A percentile compares a stretch with the other conserved stretches of the same genome.
Evolutionary conservation across 805 yeast genomes (phyloP).

Genomic region (Yamadazyma sp.): DNA sequence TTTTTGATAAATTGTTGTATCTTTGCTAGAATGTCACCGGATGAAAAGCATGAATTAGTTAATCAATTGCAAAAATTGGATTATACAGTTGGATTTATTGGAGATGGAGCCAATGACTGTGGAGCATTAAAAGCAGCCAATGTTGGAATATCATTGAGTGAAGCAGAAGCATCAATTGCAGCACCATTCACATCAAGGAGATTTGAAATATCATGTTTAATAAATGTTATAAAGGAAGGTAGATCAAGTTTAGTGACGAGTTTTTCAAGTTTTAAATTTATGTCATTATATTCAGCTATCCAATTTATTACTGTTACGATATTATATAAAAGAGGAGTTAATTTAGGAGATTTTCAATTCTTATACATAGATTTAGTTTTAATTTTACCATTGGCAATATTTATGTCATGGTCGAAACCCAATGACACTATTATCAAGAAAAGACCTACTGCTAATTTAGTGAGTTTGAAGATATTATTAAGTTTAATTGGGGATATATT

Average conservation of each 20-base stretch:
- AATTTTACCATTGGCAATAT: conserved; percentile 91
- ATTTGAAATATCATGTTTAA: conserved; percentile 90
- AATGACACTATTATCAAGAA: conserved; percentile 55
- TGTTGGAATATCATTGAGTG: conserved; percentile 92
- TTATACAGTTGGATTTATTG: conserved; percentile 95
- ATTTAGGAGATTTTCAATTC: conserved; percentile 95
- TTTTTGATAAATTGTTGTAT: conserved; percentile 72
- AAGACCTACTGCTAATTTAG: conserved; percentile 91
- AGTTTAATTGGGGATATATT: conserved; percentile 81
- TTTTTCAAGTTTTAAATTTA: conserved; percentile 94
- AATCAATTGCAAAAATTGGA: conserved; percentile 80
- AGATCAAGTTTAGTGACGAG: conserved; percentile 93
- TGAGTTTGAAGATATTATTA: conserved; percentile 80
- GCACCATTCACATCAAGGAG: conserved; percentile 94
- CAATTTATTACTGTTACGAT: conserved; percentile 88
- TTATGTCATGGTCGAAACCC: conserved; percentile 97
- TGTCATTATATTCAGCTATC: conserved; percentile 95
- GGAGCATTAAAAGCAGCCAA: conserved; percentile 98
- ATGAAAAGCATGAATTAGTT: conserved; percentile 94
- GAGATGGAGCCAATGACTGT: conserved; percentile 99
- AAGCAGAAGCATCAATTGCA: conserved; percentile 98
- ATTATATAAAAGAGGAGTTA: conserved; percentile 82
- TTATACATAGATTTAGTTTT: conserved; percentile 87
- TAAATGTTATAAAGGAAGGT: conserved; percentile 90
- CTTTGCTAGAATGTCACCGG: conserved; percentile 98